A percentile compares a stretch with the other conserved stretches of the same genome.
Conservation (phyloP, 1,139 yeast species). For the Pichia inconspicua region DNA sequence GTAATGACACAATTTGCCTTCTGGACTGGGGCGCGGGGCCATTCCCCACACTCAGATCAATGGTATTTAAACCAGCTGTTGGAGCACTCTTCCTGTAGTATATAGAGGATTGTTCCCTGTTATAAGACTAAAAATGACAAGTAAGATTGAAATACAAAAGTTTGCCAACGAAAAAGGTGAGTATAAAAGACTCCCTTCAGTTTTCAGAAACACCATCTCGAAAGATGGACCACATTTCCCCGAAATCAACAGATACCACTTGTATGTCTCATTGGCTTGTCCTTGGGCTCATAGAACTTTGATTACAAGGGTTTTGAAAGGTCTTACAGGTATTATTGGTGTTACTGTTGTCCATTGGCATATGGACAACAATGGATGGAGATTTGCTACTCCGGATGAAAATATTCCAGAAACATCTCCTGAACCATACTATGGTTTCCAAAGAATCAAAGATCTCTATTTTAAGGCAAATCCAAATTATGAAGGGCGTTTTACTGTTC, state of each 20-base stretch:
- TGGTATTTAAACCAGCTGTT: no score
- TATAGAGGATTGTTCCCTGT: no score
- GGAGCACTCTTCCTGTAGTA: no score
- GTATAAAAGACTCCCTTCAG: constrained; percentile 38
- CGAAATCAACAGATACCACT: constrained; percentile 75
- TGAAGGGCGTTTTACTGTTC: constrained; percentile 80
- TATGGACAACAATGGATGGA: constrained; percentile 83
- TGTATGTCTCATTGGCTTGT: constrained; percentile 82
- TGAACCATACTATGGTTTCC: constrained; percentile 58
- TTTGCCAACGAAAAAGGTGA: constrained; percentile 49
- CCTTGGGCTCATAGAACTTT: constrained; percentile 95
- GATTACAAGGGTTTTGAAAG: constrained; percentile 71
- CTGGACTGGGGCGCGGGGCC: no score
- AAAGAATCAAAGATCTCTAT: constrained; percentile 63
- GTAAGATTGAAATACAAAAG: constrained; percentile 19
- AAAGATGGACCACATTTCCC: constrained; percentile 55
- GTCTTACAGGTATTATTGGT: constrained; percentile 54
- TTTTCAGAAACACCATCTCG: constrained; percentile 57
- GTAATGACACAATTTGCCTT: no score
- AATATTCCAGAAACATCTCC: constrained; percentile 36
- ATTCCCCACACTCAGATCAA: no score
- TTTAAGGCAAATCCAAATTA: constrained; percentile 69
- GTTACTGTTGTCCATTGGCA: constrained; percentile 85
- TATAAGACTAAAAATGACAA: constrained; percentile 1
- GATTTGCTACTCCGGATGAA: constrained; percentile 43